Conservation (phyloP, 805 yeast species). For the Phaffomyces opuntiae region DNA sequence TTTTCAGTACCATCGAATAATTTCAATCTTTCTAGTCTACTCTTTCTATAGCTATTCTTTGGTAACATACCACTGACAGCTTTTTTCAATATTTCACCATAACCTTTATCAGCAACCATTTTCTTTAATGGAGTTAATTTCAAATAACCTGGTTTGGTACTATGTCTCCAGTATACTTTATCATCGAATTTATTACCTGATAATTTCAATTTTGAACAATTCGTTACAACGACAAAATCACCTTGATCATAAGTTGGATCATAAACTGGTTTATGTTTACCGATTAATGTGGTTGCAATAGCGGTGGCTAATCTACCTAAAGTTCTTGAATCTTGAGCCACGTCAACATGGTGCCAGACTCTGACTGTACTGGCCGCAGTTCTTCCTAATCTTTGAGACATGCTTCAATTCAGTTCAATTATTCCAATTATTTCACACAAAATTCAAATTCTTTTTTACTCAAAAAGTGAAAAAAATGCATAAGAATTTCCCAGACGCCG, state of each 20-base stretch:
- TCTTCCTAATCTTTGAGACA: conserved; percentile 26
- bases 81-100: conserved; percentile 72
- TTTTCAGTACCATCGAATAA: conserved; percentile 83
- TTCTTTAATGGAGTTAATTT: conserved; percentile 77
- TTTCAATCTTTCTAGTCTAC: conserved; percentile 77
- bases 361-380: conserved; percentile 75
- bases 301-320: conserved; percentile 88
- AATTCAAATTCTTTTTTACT: neutral
- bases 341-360: conserved; percentile 94
- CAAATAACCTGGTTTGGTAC: conserved; percentile 84
- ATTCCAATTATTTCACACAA: neutral
- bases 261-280: conserved; percentile 93
- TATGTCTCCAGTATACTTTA: conserved; percentile 84
- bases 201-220: conserved; percentile 73
- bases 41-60: conserved; percentile 73
- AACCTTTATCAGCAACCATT: conserved; percentile 72
- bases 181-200: conserved; percentile 81
- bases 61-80: conserved; percentile 98
- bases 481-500: neutral
- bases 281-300: conserved; percentile 83
- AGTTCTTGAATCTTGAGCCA: conserved; percentile 76
- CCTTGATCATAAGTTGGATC: conserved; percentile 82
- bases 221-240: conserved; percentile 94
- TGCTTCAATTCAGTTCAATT: neutral
- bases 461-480: conserved; percentile 1